Evolutionary conservation across 495 filamentous ascomycete species (phyloP).

Genomic region (Penicillium flavigenum): DNA sequence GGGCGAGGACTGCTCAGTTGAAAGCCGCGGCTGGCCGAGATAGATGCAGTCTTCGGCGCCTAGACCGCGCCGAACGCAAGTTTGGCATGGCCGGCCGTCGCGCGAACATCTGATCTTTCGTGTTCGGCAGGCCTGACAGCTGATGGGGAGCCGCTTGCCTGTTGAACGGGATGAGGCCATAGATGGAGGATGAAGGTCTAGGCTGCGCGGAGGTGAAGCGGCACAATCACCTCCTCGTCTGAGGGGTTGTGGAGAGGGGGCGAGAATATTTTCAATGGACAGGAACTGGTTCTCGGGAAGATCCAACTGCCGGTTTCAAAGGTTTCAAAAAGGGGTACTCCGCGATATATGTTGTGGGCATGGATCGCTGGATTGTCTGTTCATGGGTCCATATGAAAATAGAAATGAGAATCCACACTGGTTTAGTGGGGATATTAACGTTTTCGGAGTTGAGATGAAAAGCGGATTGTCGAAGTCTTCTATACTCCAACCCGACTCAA

Average conservation of each 20-base stretch:
- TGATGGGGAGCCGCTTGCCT: slow-evolving; percentile 43
- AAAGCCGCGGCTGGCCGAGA: slow-evolving; percentile 41
- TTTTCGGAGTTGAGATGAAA: background rate
- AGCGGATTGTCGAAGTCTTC: background rate
- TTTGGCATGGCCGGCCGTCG: slow-evolving; percentile 43
- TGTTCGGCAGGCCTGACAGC: slow-evolving; percentile 44
- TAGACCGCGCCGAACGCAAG: slow-evolving; percentile 41
- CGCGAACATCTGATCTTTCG: slow-evolving; percentile 45
- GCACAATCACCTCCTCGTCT: background rate
- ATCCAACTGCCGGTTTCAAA: background rate
- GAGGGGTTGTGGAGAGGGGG: background rate
- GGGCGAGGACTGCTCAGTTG: slow-evolving; percentile 31
- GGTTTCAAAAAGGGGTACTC: background rate
- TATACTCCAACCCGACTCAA: slow-evolving; percentile 1
- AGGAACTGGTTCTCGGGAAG: background rate
- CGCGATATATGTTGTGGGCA: slow-evolving; percentile 7
- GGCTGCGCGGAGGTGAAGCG: background rate
- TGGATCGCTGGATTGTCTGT: slow-evolving; percentile 2
- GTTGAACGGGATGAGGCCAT: slow-evolving; percentile 34
- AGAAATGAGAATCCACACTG: background rate
- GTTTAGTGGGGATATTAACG: background rate
- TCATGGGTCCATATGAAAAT: background rate
- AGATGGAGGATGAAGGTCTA: background rate
- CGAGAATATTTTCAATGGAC: background rate
- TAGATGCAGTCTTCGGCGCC: slow-evolving; percentile 46